Evolutionary conservation across 805 yeast species (phyloP).

Genomic region (Babjeviella inositovora): DNA sequence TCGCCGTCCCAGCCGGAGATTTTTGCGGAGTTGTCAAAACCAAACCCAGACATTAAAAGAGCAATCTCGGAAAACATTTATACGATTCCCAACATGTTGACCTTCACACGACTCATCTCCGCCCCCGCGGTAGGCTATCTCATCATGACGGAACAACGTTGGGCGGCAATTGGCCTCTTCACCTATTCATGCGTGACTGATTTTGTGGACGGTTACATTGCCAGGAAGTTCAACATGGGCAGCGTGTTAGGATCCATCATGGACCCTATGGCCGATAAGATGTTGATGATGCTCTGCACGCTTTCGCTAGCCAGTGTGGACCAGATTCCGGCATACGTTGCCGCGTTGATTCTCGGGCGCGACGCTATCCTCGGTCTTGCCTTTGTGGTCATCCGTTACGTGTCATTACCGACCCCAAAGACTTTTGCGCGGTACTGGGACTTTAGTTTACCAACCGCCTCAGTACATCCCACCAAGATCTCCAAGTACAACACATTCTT

Average conservation of each 20-base stretch:
- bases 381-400: slow-evolving; percentile 59
- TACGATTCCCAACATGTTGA: slow-evolving; percentile 77
- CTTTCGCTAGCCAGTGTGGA: slow-evolving; percentile 53
- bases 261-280: slow-evolving; percentile 93
- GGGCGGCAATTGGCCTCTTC: slow-evolving; percentile 58
- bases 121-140: slow-evolving; percentile 80
- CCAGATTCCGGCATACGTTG: slow-evolving; percentile 53
- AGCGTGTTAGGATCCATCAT: slow-evolving; percentile 80
- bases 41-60: no score
- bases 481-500: slow-evolving; percentile 83
- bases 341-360: slow-evolving; percentile 64
- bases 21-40: no score
- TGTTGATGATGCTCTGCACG: slow-evolving; percentile 77
- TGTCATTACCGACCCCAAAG: slow-evolving; percentile 60
- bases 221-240: slow-evolving; percentile 61
- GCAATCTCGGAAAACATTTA: slow-evolving; percentile 56
- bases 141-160: slow-evolving; percentile 45
- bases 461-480: slow-evolving; percentile 73
- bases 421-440: slow-evolving; percentile 65
- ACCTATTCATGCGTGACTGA: slow-evolving; percentile 84
- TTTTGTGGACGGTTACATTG: slow-evolving; percentile 82
- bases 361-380: slow-evolving; percentile 60
- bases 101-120: slow-evolving; percentile 62
- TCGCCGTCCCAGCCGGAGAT: no score
- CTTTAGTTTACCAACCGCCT: slow-evolving; percentile 65